A percentile compares a stretch with the other conserved stretches of the same genome.
phyloP scores from a whole-genome alignment of 2,329 filamentous ascomycete species.

The Pseudogymnoascus sp. region DNA sequence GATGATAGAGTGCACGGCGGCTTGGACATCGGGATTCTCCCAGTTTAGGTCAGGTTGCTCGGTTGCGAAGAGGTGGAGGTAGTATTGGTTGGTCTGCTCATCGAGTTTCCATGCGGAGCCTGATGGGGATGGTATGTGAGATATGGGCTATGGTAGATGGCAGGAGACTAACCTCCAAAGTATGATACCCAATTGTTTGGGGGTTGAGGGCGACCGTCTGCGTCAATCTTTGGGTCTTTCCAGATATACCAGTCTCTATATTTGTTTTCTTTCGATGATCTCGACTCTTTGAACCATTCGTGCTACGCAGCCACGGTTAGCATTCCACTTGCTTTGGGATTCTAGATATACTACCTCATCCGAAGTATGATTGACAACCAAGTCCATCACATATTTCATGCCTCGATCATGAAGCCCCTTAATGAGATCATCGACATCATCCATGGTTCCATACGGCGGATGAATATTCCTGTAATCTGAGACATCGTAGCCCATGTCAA shows the following conservation, averaged over 20 bases:
- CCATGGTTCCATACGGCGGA: constrained; percentile 57
- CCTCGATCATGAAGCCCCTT: constrained; percentile 48
- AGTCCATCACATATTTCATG: constrained; percentile 63
- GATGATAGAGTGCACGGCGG: constrained; percentile 64
- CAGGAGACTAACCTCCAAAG: constrained; percentile 38
- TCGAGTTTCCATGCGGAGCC: constrained; percentile 46
- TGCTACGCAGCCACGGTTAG: constrained; percentile 40
- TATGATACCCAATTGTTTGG: constrained; percentile 40
- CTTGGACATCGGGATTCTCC: constrained; percentile 59
- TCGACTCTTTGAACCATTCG: constrained; percentile 50
- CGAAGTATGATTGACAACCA: constrained; percentile 67
- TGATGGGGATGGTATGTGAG: neutral
- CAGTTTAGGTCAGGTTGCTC: constrained; percentile 77
- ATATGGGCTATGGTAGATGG: constrained; percentile 22
- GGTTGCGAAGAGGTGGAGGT: constrained; percentile 55
- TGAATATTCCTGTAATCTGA: constrained; percentile 62
- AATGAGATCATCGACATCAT: constrained; percentile 58
- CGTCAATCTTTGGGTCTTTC: constrained; percentile 35
- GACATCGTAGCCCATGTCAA: constrained; percentile 68
- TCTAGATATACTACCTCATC: constrained; percentile 31
- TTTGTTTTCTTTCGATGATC: constrained; percentile 39
- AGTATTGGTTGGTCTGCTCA: constrained; percentile 44
- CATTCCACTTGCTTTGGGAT: neutral
- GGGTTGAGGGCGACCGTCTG: constrained; percentile 30
- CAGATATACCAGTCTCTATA: constrained; percentile 62